Conservation (phyloP, 116 monocot species). For the Dioscorea cayenensis region DNA sequence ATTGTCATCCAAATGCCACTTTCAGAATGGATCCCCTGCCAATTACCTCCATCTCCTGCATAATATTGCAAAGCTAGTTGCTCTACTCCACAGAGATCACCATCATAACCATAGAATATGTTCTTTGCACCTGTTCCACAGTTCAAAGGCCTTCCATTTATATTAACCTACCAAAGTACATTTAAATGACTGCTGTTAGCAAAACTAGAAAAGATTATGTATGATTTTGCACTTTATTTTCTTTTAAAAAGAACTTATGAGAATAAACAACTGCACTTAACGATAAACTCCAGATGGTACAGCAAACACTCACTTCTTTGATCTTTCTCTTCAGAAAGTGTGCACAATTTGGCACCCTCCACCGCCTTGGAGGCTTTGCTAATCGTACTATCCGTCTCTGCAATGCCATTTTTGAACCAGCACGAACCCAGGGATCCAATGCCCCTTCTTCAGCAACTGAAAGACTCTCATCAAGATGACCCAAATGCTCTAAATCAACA, state of each 20-base stretch:
- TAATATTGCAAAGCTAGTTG: slow-evolving; percentile 86
- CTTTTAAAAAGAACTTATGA: too few species aligned
- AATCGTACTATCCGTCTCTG: slow-evolving; percentile 74
- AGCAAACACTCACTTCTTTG: slow-evolving; percentile 45
- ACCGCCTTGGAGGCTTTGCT: slow-evolving; percentile 78
- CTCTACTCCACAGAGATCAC: slow-evolving; percentile 78
- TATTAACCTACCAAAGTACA: slow-evolving; percentile 31
- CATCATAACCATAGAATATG: slow-evolving; percentile 77
- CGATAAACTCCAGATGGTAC: background rate
- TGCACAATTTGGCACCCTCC: slow-evolving; percentile 78
- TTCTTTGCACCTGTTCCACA: slow-evolving; percentile 66
- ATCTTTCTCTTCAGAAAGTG: slow-evolving; percentile 51
- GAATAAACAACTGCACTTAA: background rate
- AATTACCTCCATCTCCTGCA: slow-evolving; percentile 72
- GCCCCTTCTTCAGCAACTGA: slow-evolving; percentile 78
- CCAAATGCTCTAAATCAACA: slow-evolving; percentile 81
- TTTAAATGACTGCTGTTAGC: background rate
- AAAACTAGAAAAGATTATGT: background rate
- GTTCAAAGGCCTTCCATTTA: slow-evolving; percentile 71
- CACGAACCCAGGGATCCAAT: slow-evolving; percentile 78
- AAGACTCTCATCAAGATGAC: slow-evolving; percentile 67
- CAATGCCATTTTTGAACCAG: slow-evolving; percentile 84
- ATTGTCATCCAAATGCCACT: slow-evolving; percentile 93
- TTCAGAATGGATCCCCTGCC: slow-evolving; percentile 86
- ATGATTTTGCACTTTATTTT: background rate